A percentile compares a stretch with the other conserved stretches of the same genome.
These are phyloP conservation scores for Gracilaria caudata DNA, from an alignment of 23 red algal species.

Conservation along the genomic window DNA sequence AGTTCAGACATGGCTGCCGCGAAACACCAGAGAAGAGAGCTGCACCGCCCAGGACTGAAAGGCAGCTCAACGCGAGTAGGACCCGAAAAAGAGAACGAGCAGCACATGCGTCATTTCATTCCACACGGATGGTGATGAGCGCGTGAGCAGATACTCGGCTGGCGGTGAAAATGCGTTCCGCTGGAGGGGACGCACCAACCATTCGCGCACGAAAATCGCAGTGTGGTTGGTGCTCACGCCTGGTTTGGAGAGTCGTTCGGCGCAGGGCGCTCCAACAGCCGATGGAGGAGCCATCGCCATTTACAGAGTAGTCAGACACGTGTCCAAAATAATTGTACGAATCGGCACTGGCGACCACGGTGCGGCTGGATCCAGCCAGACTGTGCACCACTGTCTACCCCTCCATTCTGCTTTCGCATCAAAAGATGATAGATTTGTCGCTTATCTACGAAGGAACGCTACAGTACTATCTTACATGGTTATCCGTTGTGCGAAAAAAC, in stretches of 20 bases:
- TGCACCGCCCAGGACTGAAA: background rate
- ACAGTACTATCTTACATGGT: too few relatives aligned
- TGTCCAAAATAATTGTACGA: background rate
- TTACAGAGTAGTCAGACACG: background rate
- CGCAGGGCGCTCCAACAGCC: background rate
- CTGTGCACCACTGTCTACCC: too few relatives aligned
- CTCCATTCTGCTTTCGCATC: too few relatives aligned
- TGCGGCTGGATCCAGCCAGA: too few relatives aligned
- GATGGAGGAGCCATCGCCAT: background rate
- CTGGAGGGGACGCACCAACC: background rate
- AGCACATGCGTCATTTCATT: background rate
- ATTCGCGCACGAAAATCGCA: background rate
- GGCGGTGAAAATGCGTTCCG: slow-evolving; percentile 21
- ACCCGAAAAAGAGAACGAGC: background rate
- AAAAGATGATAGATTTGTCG: too few relatives aligned
- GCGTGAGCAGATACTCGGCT: background rate
- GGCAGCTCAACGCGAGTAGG: background rate
- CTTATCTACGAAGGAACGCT: too few relatives aligned
- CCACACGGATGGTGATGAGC: background rate
- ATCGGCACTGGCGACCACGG: too few relatives aligned
- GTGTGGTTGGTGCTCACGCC: slow-evolving; percentile 2
- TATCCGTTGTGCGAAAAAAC: too few relatives aligned
- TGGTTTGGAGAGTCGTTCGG: background rate
- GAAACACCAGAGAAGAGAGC: background rate
- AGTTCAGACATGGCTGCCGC: background rate